Conservation (phyloP, 768 basidiomycete genomes). For the Phanerochaete sordida region DNA sequence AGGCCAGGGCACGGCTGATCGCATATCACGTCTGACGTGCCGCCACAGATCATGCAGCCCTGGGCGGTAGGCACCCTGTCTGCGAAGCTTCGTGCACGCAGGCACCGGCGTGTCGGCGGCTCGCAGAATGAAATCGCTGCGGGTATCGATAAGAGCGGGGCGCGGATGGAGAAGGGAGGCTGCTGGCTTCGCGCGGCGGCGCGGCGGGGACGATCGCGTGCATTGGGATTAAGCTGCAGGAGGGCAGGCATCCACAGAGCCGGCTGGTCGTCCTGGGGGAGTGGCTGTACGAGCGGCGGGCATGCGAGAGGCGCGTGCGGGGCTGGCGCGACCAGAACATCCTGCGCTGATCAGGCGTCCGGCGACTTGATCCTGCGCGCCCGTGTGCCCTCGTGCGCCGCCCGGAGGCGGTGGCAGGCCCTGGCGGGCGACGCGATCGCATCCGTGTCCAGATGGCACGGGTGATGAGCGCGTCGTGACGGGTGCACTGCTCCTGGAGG, state of each 20-base stretch:
- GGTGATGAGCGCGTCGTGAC: neutral
- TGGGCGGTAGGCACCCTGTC: neutral
- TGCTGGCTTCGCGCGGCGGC: neutral
- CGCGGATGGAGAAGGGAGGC: neutral
- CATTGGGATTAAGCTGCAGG: neutral
- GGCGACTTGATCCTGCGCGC: constrained; percentile 1
- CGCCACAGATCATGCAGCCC: neutral
- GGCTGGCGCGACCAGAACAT: neutral
- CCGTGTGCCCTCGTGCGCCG: neutral
- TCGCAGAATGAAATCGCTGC: neutral
- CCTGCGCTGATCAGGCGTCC: neutral
- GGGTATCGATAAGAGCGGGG: neutral
- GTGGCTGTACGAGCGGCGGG: neutral
- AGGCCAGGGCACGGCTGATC: neutral
- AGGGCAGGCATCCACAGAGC: neutral
- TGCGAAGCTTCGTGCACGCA: neutral
- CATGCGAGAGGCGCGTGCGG: neutral
- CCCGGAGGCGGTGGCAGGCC: neutral
- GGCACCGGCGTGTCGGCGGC: neutral
- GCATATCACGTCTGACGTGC: neutral
- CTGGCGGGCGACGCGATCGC: neutral
- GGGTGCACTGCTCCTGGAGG: neutral
- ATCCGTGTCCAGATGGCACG: neutral
- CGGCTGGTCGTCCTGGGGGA: neutral
- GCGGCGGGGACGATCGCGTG: neutral